phyloP scores from a whole-genome alignment of 768 basidiomycete species.

The Rhodotorula babjevae region DNA sequence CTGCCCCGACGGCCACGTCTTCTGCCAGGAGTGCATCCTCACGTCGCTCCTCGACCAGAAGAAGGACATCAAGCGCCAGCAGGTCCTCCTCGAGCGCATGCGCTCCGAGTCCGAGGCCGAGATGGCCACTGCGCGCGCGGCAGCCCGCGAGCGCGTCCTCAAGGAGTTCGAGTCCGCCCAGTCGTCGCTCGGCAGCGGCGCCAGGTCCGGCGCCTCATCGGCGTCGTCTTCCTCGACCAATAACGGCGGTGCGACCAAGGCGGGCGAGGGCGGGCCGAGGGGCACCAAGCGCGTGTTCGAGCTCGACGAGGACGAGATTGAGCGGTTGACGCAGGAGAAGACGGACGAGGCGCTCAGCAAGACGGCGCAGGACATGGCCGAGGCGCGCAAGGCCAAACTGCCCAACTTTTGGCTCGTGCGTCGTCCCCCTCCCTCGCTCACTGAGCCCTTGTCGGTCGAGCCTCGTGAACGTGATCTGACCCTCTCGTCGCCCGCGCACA shows the following conservation, averaged over 20 bases:
- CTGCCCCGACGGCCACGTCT: slow-evolving; percentile 81
- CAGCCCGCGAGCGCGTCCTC: slow-evolving; percentile 82
- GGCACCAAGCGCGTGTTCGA: slow-evolving; percentile 76
- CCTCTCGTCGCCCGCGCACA: neutral
- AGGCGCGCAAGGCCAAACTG: slow-evolving; percentile 76
- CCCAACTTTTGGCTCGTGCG: slow-evolving; percentile 85
- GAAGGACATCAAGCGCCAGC: slow-evolving; percentile 87
- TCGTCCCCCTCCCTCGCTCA: neutral
- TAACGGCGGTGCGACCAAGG: slow-evolving; percentile 42
- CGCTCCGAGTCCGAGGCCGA: slow-evolving; percentile 77
- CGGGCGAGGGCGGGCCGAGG: slow-evolving; percentile 41
- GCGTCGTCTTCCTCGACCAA: neutral
- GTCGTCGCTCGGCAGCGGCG: slow-evolving; percentile 59
- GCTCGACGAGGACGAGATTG: slow-evolving; percentile 68
- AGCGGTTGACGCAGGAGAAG: slow-evolving; percentile 68
- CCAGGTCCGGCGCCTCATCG: slow-evolving; percentile 33
- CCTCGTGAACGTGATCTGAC: neutral
- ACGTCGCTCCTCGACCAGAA: slow-evolving; percentile 82
- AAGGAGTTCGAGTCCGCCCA: slow-evolving; percentile 85
- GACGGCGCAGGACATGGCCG: slow-evolving; percentile 66
- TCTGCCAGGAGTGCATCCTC: slow-evolving; percentile 88
- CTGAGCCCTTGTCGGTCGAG: neutral
- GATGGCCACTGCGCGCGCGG: slow-evolving; percentile 60
- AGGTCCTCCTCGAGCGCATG: slow-evolving; percentile 66
- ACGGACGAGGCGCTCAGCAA: slow-evolving; percentile 78